These are phyloP conservation scores for Noccaea caerulescens DNA, from an alignment of 345 rosid genomes.

Conservation along the genomic window DNA sequence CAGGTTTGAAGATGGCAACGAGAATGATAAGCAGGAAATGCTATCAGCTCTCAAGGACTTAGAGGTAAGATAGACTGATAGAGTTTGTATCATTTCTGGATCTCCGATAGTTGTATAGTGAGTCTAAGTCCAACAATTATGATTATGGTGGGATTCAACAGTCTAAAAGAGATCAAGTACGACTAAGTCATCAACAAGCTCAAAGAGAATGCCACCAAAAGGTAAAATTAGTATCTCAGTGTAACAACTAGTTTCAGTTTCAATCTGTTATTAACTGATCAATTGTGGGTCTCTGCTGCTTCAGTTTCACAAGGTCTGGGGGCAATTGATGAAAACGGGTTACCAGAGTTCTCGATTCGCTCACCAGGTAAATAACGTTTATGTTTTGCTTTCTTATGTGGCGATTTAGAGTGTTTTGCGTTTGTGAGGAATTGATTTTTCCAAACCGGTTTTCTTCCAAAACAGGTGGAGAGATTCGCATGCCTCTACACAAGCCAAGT, in stretches of 20 bases:
- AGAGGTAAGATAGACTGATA: conserved; percentile 52
- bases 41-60: conserved; percentile 49
- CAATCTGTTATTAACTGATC: background rate
- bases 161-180: conserved; percentile 58
- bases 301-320: conserved; percentile 96
- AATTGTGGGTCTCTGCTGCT: background rate
- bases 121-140: background rate
- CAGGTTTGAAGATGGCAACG: conserved; percentile 62
- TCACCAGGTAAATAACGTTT: conserved; percentile 66
- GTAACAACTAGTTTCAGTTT: background rate
- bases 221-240: conserved; percentile 46
- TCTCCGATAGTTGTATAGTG: background rate
- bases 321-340: conserved; percentile 97
- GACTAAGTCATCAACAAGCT: conserved; percentile 66
- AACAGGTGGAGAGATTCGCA: conserved; percentile 97
- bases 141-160: conserved; percentile 41
- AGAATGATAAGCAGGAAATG: conserved; percentile 53
- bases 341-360: conserved; percentile 97
- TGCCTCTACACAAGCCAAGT: conserved; percentile 96
- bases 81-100: background rate
- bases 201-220: conserved; percentile 74
- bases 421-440: background rate
- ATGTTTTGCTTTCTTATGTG: background rate
- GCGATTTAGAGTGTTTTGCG: background rate
- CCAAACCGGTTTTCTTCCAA: conserved; percentile 10